Conservation (phyloP, 768 basidiomycete species). For the Mrakia frigida region DNA sequence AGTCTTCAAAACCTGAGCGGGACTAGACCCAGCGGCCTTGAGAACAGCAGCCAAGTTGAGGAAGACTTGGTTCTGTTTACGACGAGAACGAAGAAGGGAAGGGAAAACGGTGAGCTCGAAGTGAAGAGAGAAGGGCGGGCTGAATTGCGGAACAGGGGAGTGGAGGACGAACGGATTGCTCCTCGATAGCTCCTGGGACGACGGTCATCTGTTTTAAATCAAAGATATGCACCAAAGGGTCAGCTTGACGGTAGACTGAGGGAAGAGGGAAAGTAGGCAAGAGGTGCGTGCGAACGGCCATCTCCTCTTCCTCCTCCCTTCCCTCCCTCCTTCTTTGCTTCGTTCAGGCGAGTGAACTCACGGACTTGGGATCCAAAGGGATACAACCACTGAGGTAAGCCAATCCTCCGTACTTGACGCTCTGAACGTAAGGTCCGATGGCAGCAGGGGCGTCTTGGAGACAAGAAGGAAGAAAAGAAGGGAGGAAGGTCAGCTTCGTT, state of each 20-base stretch:
- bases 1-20: constrained; percentile 81
- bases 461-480: background rate
- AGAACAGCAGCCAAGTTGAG: constrained; percentile 80
- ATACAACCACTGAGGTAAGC: constrained; percentile 89
- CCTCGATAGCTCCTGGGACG: constrained; percentile 16
- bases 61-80: constrained; percentile 62
- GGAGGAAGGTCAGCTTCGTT: background rate
- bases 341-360: constrained; percentile 57
- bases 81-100: background rate
- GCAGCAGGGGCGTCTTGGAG: constrained; percentile 44
- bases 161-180: constrained; percentile 23
- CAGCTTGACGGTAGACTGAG: background rate
- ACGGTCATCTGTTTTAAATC: background rate
- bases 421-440: constrained; percentile 72
- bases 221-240: background rate
- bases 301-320: background rate
- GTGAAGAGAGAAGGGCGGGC: no score
- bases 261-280: background rate
- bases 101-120: background rate
- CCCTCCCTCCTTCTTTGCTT: background rate
- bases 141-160: no score
- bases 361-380: constrained; percentile 67
- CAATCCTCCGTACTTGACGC: constrained; percentile 71
- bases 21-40: constrained; percentile 69
- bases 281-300: constrained; percentile 9